Base-by-base conservation (phyloP, 2,329 filamentous ascomycete genomes). In the Fusarium subglutinans region DNA sequence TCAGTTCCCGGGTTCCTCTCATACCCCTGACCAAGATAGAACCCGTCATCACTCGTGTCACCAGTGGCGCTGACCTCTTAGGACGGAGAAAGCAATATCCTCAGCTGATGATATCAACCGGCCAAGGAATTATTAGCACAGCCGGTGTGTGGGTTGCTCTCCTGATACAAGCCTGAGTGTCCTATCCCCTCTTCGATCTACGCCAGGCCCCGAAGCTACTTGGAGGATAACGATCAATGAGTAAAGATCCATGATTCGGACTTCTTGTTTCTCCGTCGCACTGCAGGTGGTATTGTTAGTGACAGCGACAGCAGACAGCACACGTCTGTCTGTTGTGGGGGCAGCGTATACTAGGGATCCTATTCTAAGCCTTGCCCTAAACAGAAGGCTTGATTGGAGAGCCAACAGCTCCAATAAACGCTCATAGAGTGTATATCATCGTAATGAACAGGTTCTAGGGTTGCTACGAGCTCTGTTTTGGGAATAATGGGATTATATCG, bases 231-330 rank as follows among this genome's bases (percentile, higher is more conserved):
- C 40, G 45, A 37, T 28, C 8, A 18, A 47, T 24, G 50, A 26
- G 55, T 48, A 58, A 28, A 63, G 38, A 30, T 57, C 22, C 51
- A 73, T 65, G 50, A 64, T 61, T 22, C 53, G 53, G 58, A 18
- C 54, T 66, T 72, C 63, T 66, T 75, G 58, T 63, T 72, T 72
- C 68, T 13, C n/a, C 35, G 76, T 78, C 63, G 55, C 61, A 78
- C 76, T 40, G 65, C 75, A 78, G 76, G 45, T 48, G 64, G 58
- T 74, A 67, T 77, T 74, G 66, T 62, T 71, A 66, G 72, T 64
- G 69, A 66, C 64, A 74, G 58, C 30, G 67, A 66, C 64, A 73
- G 53, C 55, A 54, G 40, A 50, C 55, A 37, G 41, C 63, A 69
- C 66, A 76, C 51, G 44, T 56, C 53, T 50, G 38, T 38, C 43